Conservation (phyloP, 2,329 filamentous ascomycete genomes). For the Thelonectria discophora region DNA sequence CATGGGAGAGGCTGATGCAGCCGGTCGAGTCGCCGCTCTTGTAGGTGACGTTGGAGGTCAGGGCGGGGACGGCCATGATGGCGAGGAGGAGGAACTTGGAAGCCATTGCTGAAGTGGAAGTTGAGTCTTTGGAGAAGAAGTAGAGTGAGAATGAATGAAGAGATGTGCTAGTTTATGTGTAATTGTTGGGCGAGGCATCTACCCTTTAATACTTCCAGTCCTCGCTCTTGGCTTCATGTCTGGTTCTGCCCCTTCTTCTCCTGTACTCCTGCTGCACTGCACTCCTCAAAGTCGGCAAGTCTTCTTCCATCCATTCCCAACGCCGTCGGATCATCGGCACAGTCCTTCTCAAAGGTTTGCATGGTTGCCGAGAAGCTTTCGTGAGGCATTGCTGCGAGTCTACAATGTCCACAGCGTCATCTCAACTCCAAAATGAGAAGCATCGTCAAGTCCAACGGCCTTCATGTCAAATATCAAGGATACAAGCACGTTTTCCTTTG, state of each 20-base stretch:
- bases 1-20: constrained; percentile 24
- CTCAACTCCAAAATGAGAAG: background rate
- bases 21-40: constrained; percentile 5
- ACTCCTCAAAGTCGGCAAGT: background rate
- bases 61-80: constrained; percentile 4
- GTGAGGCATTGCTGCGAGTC: background rate
- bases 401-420: background rate
- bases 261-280: background rate
- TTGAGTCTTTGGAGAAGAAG: background rate
- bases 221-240: background rate
- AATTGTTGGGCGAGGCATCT: background rate
- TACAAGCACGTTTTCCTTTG: background rate
- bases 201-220: background rate
- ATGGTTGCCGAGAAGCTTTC: background rate
- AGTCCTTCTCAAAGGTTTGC: background rate
- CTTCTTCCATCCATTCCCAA: background rate
- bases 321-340: background rate
- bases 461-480: background rate
- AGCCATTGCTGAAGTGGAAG: constrained; percentile 7
- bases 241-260: background rate
- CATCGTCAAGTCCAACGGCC: background rate
- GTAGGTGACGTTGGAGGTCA: constrained; percentile 17
- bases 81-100: constrained; percentile 17
- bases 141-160: fast-evolving
- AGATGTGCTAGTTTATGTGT: background rate